phyloP scores from a whole-genome alignment of 2,329 filamentous ascomycete genomes.

The Ceratocystis alfenasii region DNA sequence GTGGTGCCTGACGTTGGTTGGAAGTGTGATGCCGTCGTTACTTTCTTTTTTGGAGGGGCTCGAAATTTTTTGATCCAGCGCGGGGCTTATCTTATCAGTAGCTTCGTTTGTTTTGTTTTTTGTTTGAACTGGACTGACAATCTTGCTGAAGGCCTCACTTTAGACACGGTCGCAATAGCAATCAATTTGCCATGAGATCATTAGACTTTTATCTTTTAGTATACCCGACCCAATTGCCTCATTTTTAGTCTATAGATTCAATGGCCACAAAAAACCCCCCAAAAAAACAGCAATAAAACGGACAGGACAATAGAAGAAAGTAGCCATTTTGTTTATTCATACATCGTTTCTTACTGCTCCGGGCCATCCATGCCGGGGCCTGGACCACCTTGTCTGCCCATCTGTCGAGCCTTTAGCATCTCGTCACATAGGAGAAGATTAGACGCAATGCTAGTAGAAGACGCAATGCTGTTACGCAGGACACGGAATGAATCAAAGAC shows the following conservation, averaged over 20 bases:
- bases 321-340: slow-evolving; percentile 23
- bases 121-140: background rate
- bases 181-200: slow-evolving; percentile 14
- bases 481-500: slow-evolving; percentile 96
- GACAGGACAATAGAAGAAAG: slow-evolving; percentile 14
- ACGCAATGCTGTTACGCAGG: slow-evolving; percentile 83
- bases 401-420: slow-evolving; percentile 93
- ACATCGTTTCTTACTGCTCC: slow-evolving; percentile 36
- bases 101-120: slow-evolving; percentile 3
- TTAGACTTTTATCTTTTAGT: slow-evolving; percentile 10
- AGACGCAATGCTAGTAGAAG: slow-evolving; percentile 85
- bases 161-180: background rate
- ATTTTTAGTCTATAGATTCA: slow-evolving; percentile 22
- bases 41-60: slow-evolving; percentile 30
- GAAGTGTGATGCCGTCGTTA: slow-evolving; percentile 11
- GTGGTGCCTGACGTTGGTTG: slow-evolving; percentile 1
- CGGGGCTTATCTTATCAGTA: slow-evolving; percentile 28
- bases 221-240: slow-evolving; percentile 20
- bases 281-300: slow-evolving; percentile 14
- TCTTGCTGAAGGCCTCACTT: background rate
- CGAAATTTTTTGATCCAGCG: slow-evolving; percentile 32
- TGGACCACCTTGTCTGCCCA: slow-evolving; percentile 56
- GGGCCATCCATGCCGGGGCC: slow-evolving; percentile 54
- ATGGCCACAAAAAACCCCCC: slow-evolving; percentile 14
- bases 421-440: slow-evolving; percentile 94